Base-by-base conservation (phyloP, 495 filamentous ascomycete genomes). In the Glarea lozoyensis region DNA sequence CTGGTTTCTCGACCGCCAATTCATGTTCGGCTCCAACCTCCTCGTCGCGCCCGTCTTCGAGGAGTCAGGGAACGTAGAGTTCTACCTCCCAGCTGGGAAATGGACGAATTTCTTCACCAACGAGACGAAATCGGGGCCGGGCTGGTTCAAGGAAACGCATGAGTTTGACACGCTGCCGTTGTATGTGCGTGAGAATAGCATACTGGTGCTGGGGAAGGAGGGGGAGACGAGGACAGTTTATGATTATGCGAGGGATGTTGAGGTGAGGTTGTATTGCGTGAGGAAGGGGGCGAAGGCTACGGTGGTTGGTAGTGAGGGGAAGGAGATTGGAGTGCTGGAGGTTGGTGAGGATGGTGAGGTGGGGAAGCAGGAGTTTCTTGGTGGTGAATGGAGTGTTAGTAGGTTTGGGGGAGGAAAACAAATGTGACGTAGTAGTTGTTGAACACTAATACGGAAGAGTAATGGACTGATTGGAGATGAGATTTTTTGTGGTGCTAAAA, bases 1-100 rank as follows among this genome's bases (percentile, higher is more conserved):
- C 1, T 82, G 78, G 69, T 63, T 66, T 21, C 54, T 83, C n/a
- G 79, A 83, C 55, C 70, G 70, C 23, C 78, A 81, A 58, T 83
- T 79, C 50, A 79, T 82, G 76, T 60, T 83, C 21, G 79, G 79
- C 3, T 59, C 67, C 10, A 69, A 65, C 19, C 57, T 82, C 18
- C 60, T 82, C 25, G 69, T 77, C 38, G 75, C 78, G 6, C 78
- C 79, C 0, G 61, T 82, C 1, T 81, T 83, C 35, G 67, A 72
- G 3, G 73, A 81, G 51, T 60, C 65, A 0, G 75, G 75, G 0
- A 60, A 66, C 17, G 77, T 79, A 0, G 68, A 75, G 10, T 82
- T 81, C 53, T 83, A 83, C 52, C 62, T 83, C 20, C 78, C 78
- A 0, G 53, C 63, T 13, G 76, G 75, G 0, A 66, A 64, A 43